These are phyloP conservation scores for Trichoderma arundinaceum DNA, from an alignment of 2,329 filamentous ascomycete genomes.

Conservation along the genomic window DNA sequence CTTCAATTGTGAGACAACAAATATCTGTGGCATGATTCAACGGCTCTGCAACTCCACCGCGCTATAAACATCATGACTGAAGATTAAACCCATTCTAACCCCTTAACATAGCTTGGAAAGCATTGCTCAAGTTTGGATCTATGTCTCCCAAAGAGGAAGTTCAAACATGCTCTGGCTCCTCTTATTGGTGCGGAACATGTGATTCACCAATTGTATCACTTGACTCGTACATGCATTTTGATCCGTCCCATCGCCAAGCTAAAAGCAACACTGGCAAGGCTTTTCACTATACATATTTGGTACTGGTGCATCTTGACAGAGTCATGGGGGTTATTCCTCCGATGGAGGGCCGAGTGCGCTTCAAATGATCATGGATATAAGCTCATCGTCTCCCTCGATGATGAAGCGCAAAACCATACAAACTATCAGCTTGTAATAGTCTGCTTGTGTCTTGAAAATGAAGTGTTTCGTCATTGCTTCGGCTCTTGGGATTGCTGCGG, in stretches of 20 bases:
- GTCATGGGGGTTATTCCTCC: not conserved
- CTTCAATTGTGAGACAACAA: not conserved
- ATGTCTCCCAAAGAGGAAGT: conserved; percentile 3
- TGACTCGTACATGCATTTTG: not conserved
- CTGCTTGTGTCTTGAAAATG: not conserved
- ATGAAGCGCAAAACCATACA: not conserved
- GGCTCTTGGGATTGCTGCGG: not conserved
- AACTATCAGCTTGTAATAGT: not conserved
- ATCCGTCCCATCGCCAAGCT: not conserved
- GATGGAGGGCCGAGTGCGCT: conserved; percentile 1
- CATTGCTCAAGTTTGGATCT: not conserved
- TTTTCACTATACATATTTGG: not conserved
- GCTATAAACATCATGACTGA: not conserved
- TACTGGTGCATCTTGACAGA: not conserved
- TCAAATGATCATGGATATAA: not conserved
- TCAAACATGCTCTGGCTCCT: not conserved
- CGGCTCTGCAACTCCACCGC: not conserved
- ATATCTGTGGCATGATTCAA: not conserved
- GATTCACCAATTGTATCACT: too few species aligned
- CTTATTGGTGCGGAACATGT: not conserved
- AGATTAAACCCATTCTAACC: not conserved
- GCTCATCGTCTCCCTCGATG: not conserved
- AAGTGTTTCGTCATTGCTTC: not conserved
- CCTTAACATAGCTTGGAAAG: not conserved
- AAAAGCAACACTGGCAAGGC: not conserved